Conservation (phyloP, 208 protist species). For the Endotrypanum monterogeii region DNA sequence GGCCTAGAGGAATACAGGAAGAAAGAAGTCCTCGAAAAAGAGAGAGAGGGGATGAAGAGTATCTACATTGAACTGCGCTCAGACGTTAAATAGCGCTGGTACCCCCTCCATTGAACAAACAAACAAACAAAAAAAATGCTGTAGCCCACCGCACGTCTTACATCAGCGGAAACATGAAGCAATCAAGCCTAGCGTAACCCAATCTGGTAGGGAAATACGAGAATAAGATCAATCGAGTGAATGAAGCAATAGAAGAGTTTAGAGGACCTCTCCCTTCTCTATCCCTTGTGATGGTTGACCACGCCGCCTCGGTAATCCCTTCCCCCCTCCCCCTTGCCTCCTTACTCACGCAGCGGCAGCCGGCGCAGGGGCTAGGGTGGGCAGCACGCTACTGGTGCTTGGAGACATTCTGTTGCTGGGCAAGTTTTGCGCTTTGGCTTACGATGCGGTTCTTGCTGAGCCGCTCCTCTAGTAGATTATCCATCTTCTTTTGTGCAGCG, state of each 20-base stretch:
- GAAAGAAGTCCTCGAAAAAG: too few species aligned
- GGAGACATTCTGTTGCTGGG: slow-evolving; percentile 35
- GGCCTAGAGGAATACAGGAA: not conserved
- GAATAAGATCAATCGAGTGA: not conserved
- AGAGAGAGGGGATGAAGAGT: not conserved
- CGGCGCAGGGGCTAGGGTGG: not conserved
- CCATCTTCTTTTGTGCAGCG: slow-evolving; percentile 83
- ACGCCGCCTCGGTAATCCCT: not conserved
- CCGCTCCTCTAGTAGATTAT: slow-evolving; percentile 76
- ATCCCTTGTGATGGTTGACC: too few species aligned
- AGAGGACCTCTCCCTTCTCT: not conserved
- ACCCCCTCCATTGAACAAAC: too few species aligned
- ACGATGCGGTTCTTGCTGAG: slow-evolving; percentile 59
- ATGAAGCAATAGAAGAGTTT: not conserved
- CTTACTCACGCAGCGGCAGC: not conserved
- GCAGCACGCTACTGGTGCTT: slow-evolving; percentile 26
- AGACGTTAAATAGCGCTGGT: too few species aligned
- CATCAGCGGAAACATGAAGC: not conserved
- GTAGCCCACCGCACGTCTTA: too few species aligned
- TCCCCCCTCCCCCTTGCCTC: not conserved
- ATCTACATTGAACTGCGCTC: not conserved
- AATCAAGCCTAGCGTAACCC: not conserved
- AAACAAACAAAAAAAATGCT: not conserved
- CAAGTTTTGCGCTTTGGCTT: slow-evolving; percentile 21
- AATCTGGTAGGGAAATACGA: not conserved